Evolutionary conservation across 345 rosid genomes (phyloP).

Genomic region (Microthlaspi erraticum): DNA sequence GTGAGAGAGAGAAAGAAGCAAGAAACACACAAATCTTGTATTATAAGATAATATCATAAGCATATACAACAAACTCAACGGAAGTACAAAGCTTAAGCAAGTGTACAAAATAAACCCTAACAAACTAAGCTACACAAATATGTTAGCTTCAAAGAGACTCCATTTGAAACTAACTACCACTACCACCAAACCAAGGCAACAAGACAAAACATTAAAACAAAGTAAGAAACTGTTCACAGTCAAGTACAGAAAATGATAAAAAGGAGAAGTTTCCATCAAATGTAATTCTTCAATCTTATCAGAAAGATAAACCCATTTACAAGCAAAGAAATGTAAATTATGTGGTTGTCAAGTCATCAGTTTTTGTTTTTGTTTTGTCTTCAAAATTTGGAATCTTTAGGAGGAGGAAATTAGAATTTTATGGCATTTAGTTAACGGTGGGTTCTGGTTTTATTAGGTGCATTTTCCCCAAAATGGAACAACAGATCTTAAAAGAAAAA

Average conservation of each 20-base stretch:
- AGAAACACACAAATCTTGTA: constrained; percentile 31
- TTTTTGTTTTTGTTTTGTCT: constrained; percentile 14
- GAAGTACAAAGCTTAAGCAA: constrained; percentile 52
- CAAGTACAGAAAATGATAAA: constrained; percentile 15
- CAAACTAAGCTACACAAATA: constrained; percentile 58
- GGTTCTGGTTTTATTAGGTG: constrained; percentile 37
- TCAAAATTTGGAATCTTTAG: constrained; percentile 25
- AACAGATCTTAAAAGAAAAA: constrained; percentile 30
- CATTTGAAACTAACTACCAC: constrained; percentile 75
- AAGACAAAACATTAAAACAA: constrained; percentile 26
- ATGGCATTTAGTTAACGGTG: constrained; percentile 30
- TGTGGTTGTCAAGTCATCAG: constrained; percentile 39
- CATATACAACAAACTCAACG: constrained; percentile 45
- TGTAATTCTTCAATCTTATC: constrained; percentile 17
- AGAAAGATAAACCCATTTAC: constrained; percentile 40
- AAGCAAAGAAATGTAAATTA: constrained; percentile 43
- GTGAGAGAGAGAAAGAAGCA: constrained; percentile 49
- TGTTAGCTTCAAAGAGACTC: constrained; percentile 91
- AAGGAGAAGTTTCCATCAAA: constrained; percentile 11
- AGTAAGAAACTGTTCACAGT: constrained; percentile 29
- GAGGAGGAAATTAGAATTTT: background rate
- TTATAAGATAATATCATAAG: constrained; percentile 45
- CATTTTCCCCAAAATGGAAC: constrained; percentile 29
- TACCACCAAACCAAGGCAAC: constrained; percentile 73
- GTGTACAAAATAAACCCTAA: constrained; percentile 37